Evolutionary conservation across 2,329 filamentous ascomycete species (phyloP).

Genomic region (Pseudogymnoascus sp.): DNA sequence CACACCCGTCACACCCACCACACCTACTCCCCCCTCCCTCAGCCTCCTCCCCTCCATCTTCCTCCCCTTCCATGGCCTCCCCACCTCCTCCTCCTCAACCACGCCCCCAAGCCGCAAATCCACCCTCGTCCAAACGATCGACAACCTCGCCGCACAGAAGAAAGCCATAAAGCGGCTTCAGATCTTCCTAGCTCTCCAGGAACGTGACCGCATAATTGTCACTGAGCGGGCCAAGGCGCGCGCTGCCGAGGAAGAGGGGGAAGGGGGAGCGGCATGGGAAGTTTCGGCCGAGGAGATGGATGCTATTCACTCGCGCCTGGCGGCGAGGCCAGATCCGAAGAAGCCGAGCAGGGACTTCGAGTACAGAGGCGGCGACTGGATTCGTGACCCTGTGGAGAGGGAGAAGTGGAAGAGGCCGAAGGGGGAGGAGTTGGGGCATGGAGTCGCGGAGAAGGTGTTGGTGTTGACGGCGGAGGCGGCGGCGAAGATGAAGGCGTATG

Average conservation of each 20-base stretch:
- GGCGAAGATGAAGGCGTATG: slow-evolving; percentile 18
- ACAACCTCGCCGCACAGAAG: slow-evolving; percentile 19
- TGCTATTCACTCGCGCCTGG: neutral
- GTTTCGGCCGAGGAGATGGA: neutral
- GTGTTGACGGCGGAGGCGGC: slow-evolving; percentile 24
- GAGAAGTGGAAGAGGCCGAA: slow-evolving; percentile 27
- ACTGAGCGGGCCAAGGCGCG: slow-evolving; percentile 15
- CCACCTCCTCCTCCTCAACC: neutral
- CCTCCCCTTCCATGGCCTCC: slow-evolving; percentile 19
- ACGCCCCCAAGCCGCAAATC: slow-evolving; percentile 8
- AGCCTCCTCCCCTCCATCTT: slow-evolving; percentile 18
- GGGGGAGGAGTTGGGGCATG: slow-evolving; percentile 35
- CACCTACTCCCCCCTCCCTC: neutral
- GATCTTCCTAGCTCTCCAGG: slow-evolving; percentile 13
- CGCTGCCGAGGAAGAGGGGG: neutral
- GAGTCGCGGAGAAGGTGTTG: slow-evolving; percentile 31
- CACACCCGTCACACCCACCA: neutral
- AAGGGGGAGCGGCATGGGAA: neutral
- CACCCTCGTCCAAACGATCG: slow-evolving; percentile 17
- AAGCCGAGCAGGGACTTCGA: neutral
- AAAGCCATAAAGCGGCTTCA: slow-evolving; percentile 19
- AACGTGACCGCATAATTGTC: slow-evolving; percentile 11
- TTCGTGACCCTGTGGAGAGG: slow-evolving; percentile 3
- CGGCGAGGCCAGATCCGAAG: neutral
- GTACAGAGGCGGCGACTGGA: neutral